Evolutionary conservation across 2,329 filamentous ascomycete genomes (phyloP).

Genomic region (Colletotrichum sidae): DNA sequence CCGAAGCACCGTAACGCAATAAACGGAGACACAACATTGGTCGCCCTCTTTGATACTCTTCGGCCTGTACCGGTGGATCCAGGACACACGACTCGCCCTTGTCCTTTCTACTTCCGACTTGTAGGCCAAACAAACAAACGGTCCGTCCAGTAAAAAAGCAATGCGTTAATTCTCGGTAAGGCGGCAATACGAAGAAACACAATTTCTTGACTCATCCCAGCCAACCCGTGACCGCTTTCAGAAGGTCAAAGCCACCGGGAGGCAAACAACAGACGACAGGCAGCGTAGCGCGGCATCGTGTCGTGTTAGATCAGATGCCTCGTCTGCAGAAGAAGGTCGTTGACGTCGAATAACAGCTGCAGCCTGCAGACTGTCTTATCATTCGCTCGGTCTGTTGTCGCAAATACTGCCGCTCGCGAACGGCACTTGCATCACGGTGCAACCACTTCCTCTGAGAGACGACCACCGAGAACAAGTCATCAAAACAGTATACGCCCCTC

Average conservation of each 20-base stretch:
- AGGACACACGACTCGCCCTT: neutral
- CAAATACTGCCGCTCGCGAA: slow-evolving; percentile 4
- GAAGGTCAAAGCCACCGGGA: slow-evolving; percentile 8
- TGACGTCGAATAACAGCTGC: slow-evolving; percentile 14
- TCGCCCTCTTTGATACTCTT: too few species aligned
- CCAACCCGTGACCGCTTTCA: neutral
- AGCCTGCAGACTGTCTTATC: neutral
- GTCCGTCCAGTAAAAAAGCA: slow-evolving; percentile 10
- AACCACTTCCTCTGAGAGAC: slow-evolving; percentile 18
- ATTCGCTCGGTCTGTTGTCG: neutral
- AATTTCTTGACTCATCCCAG: neutral
- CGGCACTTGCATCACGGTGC: slow-evolving; percentile 33
- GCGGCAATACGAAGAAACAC: neutral
- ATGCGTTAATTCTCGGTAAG: neutral
- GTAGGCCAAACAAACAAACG: slow-evolving; percentile 5
- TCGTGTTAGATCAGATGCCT: slow-evolving; percentile 20
- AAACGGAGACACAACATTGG: too few species aligned
- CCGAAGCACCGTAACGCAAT: too few species aligned
- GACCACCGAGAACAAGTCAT: neutral
- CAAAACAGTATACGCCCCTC: slow-evolving; percentile 12
- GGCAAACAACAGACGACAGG: slow-evolving; percentile 30
- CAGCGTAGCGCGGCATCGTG: neutral
- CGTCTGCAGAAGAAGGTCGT: neutral
- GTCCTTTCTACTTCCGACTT: neutral
- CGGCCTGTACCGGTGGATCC: too few species aligned